phyloP scores from a whole-genome alignment of 2,329 filamentous ascomycete species.

The Diaporthe helianthi region DNA sequence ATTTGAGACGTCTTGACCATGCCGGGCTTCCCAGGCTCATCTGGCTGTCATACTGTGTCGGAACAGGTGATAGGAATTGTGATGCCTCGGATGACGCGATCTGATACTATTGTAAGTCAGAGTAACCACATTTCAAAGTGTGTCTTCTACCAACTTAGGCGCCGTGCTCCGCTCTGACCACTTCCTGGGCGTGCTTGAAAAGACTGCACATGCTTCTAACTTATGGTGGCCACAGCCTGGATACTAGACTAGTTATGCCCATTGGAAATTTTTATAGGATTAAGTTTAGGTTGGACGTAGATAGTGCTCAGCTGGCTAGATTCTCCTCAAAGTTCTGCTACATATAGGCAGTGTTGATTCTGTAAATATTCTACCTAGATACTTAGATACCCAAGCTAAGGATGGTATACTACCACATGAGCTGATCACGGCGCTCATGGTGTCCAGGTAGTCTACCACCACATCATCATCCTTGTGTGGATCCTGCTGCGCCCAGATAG shows the following conservation, averaged over 20 bases:
- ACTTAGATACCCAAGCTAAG: neutral
- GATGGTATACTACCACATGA: conserved; percentile 29
- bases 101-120: neutral
- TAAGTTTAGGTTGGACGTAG: no score
- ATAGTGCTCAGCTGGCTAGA: no score
- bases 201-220: neutral
- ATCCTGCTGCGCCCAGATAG: conserved; percentile 46
- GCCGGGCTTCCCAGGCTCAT: neutral
- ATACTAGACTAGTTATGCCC: neutral
- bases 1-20: neutral
- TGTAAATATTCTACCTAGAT: no score
- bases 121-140: neutral
- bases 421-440: conserved; percentile 39
- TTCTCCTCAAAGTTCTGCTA: no score
- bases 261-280: neutral
- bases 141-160: neutral
- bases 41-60: neutral
- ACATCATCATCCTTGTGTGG: conserved; percentile 43
- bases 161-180: neutral
- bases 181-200: no score
- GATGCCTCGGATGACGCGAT: neutral
- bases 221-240: neutral
- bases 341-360: neutral
- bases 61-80: no score
- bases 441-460: conserved; percentile 41